Evolutionary conservation across 1,284 basidiomycete species (phyloP).

Genomic region (Rhodofomes roseus): DNA sequence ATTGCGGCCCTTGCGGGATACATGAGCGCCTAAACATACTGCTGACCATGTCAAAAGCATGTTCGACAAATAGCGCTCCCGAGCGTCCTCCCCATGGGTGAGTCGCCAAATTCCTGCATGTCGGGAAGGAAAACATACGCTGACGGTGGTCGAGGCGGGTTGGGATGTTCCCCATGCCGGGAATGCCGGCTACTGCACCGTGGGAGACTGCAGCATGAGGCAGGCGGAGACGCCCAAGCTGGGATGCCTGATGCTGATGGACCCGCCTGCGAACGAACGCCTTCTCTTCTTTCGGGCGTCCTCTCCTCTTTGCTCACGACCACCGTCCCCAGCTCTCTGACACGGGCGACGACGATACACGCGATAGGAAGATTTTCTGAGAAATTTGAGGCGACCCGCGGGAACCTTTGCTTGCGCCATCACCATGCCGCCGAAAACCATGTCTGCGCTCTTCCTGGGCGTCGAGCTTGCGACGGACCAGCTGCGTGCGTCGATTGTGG

Average conservation of each 20-base stretch:
- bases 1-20: too few relatives aligned
- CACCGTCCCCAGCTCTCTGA: constrained; percentile 11
- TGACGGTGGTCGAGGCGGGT: neutral
- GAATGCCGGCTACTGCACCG: neutral
- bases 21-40: too few relatives aligned
- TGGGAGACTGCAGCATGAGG: constrained; percentile 10
- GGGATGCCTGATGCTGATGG: constrained; percentile 14
- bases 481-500: constrained; percentile 74
- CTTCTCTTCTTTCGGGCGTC: constrained; percentile 14
- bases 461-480: constrained; percentile 80
- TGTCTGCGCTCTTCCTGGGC: constrained; percentile 65
- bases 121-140: too few relatives aligned
- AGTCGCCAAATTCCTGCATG: too few relatives aligned
- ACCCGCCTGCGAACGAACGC: constrained; percentile 12
- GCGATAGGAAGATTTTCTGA: constrained; percentile 9
- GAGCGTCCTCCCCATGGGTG: too few relatives aligned
- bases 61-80: too few relatives aligned
- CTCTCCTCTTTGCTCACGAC: constrained; percentile 21
- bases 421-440: constrained; percentile 44
- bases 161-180: neutral
- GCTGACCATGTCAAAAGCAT: too few relatives aligned
- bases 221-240: neutral
- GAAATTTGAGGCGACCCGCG: constrained; percentile 3
- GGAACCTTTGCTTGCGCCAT: constrained; percentile 4
- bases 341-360: constrained; percentile 14